Conservation (phyloP, 2,329 filamentous ascomycete species). For the Penicillium sp. region DNA sequence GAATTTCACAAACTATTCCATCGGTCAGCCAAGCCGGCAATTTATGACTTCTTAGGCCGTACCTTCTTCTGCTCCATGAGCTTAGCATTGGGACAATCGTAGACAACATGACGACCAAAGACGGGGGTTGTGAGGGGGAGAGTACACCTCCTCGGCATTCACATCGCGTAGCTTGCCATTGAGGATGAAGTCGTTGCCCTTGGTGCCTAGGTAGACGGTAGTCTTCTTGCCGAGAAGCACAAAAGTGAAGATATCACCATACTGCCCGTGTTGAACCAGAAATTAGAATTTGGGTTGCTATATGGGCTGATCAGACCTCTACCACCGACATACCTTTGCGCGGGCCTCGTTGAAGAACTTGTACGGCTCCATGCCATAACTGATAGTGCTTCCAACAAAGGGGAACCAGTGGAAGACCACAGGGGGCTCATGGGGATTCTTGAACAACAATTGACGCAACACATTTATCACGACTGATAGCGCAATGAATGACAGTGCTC, state of each 20-base stretch:
- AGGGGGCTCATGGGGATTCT: slow-evolving; percentile 75
- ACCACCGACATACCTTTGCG: slow-evolving; percentile 61
- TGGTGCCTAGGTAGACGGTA: slow-evolving; percentile 77
- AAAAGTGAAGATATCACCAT: slow-evolving; percentile 88
- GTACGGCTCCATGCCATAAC: slow-evolving; percentile 83
- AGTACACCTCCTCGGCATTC: slow-evolving; percentile 87
- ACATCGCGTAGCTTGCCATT: slow-evolving; percentile 89
- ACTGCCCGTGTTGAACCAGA: slow-evolving; percentile 48
- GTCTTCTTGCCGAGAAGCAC: slow-evolving; percentile 84
- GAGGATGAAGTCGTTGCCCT: slow-evolving; percentile 86
- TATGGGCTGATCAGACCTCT: background rate
- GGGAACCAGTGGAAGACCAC: slow-evolving; percentile 65
- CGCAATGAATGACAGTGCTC: slow-evolving; percentile 49
- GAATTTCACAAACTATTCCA: slow-evolving; percentile 59
- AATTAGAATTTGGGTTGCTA: slow-evolving; percentile 3
- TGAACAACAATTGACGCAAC: slow-evolving; percentile 73
- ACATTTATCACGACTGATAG: slow-evolving; percentile 74
- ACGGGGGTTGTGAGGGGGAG: slow-evolving; percentile 66
- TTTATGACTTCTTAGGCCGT: slow-evolving; percentile 4
- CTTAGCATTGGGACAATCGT: slow-evolving; percentile 87
- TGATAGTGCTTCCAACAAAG: slow-evolving; percentile 84
- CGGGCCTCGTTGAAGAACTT: slow-evolving; percentile 64
- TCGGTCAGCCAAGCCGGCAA: background rate
- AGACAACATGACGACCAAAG: slow-evolving; percentile 83
- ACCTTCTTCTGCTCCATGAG: slow-evolving; percentile 97